Conservation (phyloP, 192 early-diverging fungal genomes). For the Podila epigama region DNA sequence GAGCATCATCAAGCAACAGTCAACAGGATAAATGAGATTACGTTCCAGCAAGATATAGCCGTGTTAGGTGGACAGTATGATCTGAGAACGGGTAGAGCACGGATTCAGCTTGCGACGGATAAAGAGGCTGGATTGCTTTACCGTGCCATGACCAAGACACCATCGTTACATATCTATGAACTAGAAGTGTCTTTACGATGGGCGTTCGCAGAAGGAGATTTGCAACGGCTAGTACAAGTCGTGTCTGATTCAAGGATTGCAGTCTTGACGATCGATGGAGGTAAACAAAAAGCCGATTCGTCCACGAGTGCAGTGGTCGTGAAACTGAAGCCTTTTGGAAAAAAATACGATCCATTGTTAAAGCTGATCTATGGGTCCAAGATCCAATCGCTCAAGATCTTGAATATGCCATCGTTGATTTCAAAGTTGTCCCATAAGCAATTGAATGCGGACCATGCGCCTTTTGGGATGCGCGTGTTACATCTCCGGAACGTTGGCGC, state of each 20-base stretch:
- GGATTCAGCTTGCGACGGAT: background rate
- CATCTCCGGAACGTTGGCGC: slow-evolving; percentile 22
- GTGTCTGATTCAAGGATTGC: slow-evolving; percentile 12
- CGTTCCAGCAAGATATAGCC: slow-evolving; percentile 13
- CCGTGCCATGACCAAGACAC: slow-evolving; percentile 8
- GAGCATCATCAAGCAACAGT: slow-evolving; percentile 25
- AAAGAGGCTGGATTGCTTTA: slow-evolving; percentile 18
- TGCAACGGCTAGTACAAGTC: slow-evolving; percentile 14
- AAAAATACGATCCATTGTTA: slow-evolving; percentile 31
- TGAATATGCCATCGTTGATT: slow-evolving; percentile 23
- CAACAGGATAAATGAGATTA: slow-evolving; percentile 12
- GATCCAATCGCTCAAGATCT: slow-evolving; percentile 13
- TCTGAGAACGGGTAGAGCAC: slow-evolving; percentile 10
- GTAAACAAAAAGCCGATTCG: slow-evolving; percentile 6
- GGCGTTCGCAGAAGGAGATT: slow-evolving; percentile 17
- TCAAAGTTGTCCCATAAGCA: slow-evolving; percentile 12
- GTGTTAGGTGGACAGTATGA: slow-evolving; percentile 16
- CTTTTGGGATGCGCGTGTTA: background rate
- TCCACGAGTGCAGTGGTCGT: background rate
- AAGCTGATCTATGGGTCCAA: slow-evolving; percentile 16
- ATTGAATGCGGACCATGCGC: background rate
- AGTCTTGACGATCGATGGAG: slow-evolving; percentile 11
- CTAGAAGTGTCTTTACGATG: slow-evolving; percentile 16
- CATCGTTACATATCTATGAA: slow-evolving; percentile 14
- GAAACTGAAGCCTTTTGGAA: slow-evolving; percentile 16